Evolutionary conservation across 2,329 filamentous ascomycete genomes (phyloP).

Genomic region (Monilinia fructicola): DNA sequence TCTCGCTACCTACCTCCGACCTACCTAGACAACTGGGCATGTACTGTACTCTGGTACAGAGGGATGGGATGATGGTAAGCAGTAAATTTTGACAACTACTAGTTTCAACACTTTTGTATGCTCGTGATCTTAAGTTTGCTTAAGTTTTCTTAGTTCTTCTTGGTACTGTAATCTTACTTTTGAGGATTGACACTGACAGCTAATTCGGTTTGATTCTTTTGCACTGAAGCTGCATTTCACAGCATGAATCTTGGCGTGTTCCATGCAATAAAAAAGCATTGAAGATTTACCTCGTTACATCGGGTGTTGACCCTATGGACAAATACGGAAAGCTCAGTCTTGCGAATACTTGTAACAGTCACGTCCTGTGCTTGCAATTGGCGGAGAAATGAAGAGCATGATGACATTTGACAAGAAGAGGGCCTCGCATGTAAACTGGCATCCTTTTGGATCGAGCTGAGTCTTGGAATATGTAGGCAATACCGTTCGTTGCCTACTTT

Average conservation of each 20-base stretch:
- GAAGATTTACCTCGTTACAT: not conserved
- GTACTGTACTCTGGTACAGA: not conserved
- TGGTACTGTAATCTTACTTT: not conserved
- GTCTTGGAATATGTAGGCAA: not conserved
- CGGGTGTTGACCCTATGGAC: not conserved
- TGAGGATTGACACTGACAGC: not conserved
- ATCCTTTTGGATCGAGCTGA: not conserved
- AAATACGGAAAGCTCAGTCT: constrained; percentile 7
- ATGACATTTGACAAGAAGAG: not conserved
- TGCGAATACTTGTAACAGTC: not conserved
- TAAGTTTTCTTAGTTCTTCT: not conserved
- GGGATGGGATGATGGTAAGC: not conserved
- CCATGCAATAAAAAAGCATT: constrained; percentile 1
- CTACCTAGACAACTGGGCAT: too few relatives aligned
- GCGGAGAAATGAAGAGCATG: constrained; percentile 6
- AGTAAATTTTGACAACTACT: not conserved
- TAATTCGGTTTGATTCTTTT: not conserved
- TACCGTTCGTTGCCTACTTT: too few relatives aligned
- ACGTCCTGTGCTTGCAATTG: not conserved
- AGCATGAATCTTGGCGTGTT: not conserved
- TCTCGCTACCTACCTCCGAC: not conserved
- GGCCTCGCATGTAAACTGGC: not conserved
- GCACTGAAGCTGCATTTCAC: not conserved
- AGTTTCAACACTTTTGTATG: too few relatives aligned
- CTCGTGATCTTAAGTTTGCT: constrained; percentile 8